Percentiles rank a stretch among this genome's conserved stretches.
Conservation (phyloP, 2,329 filamentous ascomycete genomes). For the Setomelanomma holmii region DNA sequence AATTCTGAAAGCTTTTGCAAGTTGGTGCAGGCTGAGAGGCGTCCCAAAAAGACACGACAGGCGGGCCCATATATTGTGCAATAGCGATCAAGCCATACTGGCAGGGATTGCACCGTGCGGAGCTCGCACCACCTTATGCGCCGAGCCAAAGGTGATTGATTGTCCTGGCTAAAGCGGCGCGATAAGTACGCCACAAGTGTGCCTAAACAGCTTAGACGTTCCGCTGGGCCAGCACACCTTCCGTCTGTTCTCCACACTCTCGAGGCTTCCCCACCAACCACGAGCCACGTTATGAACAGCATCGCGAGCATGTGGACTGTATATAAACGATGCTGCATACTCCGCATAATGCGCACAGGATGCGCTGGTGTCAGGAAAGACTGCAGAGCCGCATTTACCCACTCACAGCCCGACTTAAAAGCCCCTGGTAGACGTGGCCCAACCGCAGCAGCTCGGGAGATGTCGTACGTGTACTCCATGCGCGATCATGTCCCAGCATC, state of each 20-base stretch:
- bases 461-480: neutral
- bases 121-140: neutral
- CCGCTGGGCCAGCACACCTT: neutral
- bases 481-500: constrained; percentile 1
- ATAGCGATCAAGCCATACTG: neutral
- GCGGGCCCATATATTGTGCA: neutral
- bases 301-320: neutral
- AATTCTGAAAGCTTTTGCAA: neutral
- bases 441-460: neutral
- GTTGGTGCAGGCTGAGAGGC: neutral
- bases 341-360: neutral
- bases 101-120: neutral
- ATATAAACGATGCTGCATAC: constrained; percentile 1
- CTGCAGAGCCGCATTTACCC: constrained; percentile 1
- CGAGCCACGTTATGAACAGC: neutral
- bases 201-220: neutral
- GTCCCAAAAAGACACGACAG: too few species aligned
- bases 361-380: neutral
- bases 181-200: neutral
- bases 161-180: neutral
- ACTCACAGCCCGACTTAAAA: neutral
- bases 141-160: neutral
- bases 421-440: neutral
- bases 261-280: neutral
- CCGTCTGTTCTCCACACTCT: neutral